Evolutionary conservation across 2,329 filamentous ascomycete species (phyloP).

Genomic region (Neopestalotiopsis sp.): DNA sequence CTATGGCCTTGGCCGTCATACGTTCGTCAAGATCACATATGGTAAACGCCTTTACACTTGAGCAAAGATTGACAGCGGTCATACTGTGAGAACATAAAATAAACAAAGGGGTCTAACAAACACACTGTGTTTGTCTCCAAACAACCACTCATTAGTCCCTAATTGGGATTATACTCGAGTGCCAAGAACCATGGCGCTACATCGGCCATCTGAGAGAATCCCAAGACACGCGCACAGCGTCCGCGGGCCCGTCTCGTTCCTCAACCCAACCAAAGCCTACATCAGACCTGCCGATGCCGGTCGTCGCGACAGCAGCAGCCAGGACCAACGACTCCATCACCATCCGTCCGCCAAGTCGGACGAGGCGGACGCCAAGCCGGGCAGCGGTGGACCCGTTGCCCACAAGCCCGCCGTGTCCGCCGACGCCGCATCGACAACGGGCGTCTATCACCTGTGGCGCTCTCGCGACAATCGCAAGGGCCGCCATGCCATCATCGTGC

Average conservation of each 20-base stretch:
- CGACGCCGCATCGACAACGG: neutral
- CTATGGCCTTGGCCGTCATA: too few species aligned
- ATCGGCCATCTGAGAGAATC: neutral
- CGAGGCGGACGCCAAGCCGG: slow-evolving; percentile 8
- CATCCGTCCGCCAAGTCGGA: neutral
- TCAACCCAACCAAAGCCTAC: slow-evolving; percentile 17
- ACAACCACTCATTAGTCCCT: too few species aligned
- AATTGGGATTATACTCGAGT: neutral
- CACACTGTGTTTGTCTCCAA: too few species aligned
- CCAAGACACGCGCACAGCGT: neutral
- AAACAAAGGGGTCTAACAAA: too few species aligned
- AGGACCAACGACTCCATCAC: too few species aligned
- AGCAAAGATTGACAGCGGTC: too few species aligned
- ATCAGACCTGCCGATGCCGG: slow-evolving; percentile 4
- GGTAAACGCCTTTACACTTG: too few species aligned
- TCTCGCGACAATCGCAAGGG: slow-evolving; percentile 50
- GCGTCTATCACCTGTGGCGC: slow-evolving; percentile 43
- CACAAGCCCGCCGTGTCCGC: neutral
- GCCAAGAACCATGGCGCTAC: neutral
- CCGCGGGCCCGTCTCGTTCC: slow-evolving; percentile 14
- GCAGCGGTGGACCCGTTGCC: neutral
- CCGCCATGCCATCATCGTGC: slow-evolving; percentile 39
- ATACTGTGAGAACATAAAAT: too few species aligned
- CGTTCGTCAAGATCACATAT: too few species aligned
- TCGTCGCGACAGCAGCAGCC: neutral